These are phyloP conservation scores for Telfairia occidentalis DNA, from an alignment of 331 rosid genomes.

Conservation along the genomic window DNA sequence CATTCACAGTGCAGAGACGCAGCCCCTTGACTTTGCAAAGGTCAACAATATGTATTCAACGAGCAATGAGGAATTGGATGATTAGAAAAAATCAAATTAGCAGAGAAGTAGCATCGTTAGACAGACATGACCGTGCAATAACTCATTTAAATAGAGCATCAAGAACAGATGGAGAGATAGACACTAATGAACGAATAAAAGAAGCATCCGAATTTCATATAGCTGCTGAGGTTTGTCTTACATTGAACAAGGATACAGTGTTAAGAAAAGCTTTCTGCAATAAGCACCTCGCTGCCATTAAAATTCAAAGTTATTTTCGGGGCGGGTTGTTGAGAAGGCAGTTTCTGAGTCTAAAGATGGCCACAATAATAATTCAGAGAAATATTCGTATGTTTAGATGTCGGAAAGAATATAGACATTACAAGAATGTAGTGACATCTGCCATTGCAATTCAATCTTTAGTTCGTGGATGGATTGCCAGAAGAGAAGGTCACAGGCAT, in stretches of 20 bases:
- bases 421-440: conserved; percentile 30
- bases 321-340: conserved; percentile 49
- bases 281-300: conserved; percentile 38
- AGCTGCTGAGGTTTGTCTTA: conserved; percentile 37
- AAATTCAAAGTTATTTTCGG: conserved; percentile 51
- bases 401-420: conserved; percentile 35
- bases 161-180: conserved; percentile 17
- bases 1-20: conserved; percentile 34
- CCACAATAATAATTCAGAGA: conserved; percentile 49
- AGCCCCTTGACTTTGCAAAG: conserved; percentile 41
- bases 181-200: conserved; percentile 23
- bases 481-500: conserved; percentile 31
- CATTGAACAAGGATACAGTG: background rate
- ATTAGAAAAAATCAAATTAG: conserved; percentile 24
- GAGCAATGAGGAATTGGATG: conserved; percentile 46
- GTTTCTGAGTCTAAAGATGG: conserved; percentile 37
- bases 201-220: conserved; percentile 38
- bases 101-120: conserved; percentile 13
- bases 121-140: conserved; percentile 22
- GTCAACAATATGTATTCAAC: conserved; percentile 50
- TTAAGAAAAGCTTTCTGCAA: conserved; percentile 18
- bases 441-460: conserved; percentile 55
- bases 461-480: conserved; percentile 52
- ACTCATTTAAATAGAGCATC: conserved; percentile 22
- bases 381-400: conserved; percentile 55